These are phyloP conservation scores for Trichoderma gamsii DNA, from an alignment of 495 filamentous ascomycete genomes.

Conservation along the genomic window DNA sequence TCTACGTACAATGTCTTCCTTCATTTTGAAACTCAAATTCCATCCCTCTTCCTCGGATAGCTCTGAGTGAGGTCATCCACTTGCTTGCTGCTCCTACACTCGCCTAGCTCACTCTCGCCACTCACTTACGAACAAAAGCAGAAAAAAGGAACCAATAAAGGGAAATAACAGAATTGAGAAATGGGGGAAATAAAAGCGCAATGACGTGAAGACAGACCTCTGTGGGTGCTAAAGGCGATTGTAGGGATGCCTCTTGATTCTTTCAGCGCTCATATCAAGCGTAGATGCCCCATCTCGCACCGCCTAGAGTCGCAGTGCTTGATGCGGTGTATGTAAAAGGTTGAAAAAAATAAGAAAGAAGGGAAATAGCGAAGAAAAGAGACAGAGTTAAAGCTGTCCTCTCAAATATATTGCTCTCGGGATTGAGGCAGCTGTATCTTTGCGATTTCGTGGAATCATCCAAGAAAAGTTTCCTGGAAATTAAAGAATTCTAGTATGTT, in stretches of 20 bases:
- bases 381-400: background rate
- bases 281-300: background rate
- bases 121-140: background rate
- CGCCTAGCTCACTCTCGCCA: background rate
- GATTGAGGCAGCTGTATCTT: background rate
- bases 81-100: background rate
- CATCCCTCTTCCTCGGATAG: background rate
- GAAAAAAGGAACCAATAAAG: background rate
- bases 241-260: background rate
- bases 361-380: background rate
- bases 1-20: background rate
- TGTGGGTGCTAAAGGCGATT: background rate
- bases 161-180: background rate
- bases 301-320: background rate
- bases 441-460: constrained; percentile 1
- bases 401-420: background rate
- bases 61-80: background rate
- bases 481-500: background rate
- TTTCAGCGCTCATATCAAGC: background rate
- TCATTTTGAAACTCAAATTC: background rate
- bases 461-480: constrained; percentile 12
- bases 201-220: background rate
- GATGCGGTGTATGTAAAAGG: background rate
- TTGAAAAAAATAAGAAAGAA: background rate
- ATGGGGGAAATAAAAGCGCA: background rate